These are phyloP conservation scores for Corylus avellana DNA, from an alignment of 306 rosid species.

Conservation along the genomic window DNA sequence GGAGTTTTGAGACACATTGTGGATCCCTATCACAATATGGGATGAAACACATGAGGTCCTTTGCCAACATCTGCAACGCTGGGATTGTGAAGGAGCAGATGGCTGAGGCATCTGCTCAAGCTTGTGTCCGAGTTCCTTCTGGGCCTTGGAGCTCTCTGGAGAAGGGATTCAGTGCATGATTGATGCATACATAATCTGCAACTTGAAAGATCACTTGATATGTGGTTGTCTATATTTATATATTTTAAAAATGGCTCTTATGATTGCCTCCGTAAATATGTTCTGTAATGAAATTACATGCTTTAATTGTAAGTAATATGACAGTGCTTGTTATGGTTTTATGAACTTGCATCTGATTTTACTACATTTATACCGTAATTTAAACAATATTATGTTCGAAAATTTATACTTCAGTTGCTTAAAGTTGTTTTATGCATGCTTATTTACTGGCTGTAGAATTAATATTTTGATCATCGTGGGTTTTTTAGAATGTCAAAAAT, in stretches of 20 bases:
- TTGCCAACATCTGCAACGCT: conserved; percentile 89
- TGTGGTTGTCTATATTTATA: conserved; percentile 16
- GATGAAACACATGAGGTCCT: conserved; percentile 93
- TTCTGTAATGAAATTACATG: conserved; percentile 11
- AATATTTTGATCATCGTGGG: too few relatives aligned
- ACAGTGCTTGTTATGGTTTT: not conserved
- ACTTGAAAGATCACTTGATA: conserved; percentile 10
- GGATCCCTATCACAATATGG: conserved; percentile 96
- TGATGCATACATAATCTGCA: not conserved
- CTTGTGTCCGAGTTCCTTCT: conserved; percentile 62
- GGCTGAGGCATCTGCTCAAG: conserved; percentile 80
- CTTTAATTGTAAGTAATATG: conserved; percentile 6
- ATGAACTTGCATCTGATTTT: not conserved
- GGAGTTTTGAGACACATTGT: conserved; percentile 83
- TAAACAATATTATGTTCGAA: too few relatives aligned
- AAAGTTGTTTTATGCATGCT: too few relatives aligned
- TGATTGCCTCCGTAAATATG: conserved; percentile 40
- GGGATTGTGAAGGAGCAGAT: conserved; percentile 64
- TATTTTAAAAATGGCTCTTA: conserved; percentile 9
- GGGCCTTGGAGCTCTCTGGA: conserved; percentile 76
- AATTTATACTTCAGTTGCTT: too few relatives aligned
- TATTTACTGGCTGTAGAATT: too few relatives aligned
- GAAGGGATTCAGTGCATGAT: conserved; percentile 72
- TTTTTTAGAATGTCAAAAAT: too few relatives aligned
- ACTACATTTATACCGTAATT: too few relatives aligned